These are phyloP conservation scores for Hymenoscyphus fraxineus DNA, from an alignment of 2,329 filamentous ascomycete genomes.

Conservation along the genomic window DNA sequence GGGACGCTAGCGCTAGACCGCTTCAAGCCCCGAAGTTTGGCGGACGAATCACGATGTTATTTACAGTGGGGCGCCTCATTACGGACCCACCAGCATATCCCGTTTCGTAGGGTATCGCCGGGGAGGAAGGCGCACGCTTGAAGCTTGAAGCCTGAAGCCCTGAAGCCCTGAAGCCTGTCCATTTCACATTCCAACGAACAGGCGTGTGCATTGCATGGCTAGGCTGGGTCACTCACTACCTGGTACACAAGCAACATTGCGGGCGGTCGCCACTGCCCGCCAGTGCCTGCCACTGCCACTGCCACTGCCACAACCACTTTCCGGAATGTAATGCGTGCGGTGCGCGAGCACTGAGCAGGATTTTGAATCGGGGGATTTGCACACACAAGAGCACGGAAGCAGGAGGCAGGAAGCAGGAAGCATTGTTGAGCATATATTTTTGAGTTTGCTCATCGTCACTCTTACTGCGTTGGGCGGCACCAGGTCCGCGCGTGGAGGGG, in stretches of 20 bases:
- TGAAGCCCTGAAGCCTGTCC: background rate
- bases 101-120: conserved; percentile 1
- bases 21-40: background rate
- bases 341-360: no score
- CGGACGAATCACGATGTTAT: background rate
- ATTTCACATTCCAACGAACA: background rate
- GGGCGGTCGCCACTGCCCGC: background rate
- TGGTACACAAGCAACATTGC: background rate
- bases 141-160: no score
- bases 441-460: background rate
- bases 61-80: background rate
- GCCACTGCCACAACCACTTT: background rate
- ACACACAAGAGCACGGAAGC: no score
- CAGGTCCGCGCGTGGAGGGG: no score
- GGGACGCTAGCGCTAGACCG: background rate
- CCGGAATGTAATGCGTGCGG: background rate
- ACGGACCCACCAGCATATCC: background rate
- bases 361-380: no score
- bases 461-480: background rate
- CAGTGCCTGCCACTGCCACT: background rate
- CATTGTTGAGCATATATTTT: background rate
- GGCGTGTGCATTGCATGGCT: background rate
- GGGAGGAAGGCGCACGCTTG: background rate
- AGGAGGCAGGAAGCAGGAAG: background rate
- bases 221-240: background rate